These are phyloP conservation scores for Aspergillus japonicus DNA, from an alignment of 2,329 filamentous ascomycete species.

Conservation along the genomic window DNA sequence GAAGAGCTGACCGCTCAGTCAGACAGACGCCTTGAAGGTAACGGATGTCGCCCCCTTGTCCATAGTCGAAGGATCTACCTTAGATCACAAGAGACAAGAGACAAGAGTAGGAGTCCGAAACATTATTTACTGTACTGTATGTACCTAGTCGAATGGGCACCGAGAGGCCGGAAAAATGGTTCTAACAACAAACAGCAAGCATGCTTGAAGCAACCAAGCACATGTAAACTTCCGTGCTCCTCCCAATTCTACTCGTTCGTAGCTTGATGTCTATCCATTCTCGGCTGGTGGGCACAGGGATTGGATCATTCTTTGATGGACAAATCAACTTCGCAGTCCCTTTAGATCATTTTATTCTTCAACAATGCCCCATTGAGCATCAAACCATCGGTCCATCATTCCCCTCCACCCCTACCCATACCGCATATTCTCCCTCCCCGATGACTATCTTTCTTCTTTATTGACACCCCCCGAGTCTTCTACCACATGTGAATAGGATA, in stretches of 20 bases:
- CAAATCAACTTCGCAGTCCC: neutral
- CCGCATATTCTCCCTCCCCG: neutral
- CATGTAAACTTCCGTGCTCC: constrained; percentile 13
- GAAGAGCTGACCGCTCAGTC: neutral
- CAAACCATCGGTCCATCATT: neutral
- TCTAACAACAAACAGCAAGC: constrained; percentile 11
- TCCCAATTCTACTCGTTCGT: neutral
- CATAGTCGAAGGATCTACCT: constrained; percentile 6
- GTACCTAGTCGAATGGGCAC: constrained; percentile 6
- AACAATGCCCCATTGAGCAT: neutral
- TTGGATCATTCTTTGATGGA: neutral
- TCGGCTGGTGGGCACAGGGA: neutral
- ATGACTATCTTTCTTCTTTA: neutral
- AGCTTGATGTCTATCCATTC: neutral
- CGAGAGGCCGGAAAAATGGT: constrained; percentile 4
- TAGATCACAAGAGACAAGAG: constrained; percentile 3
- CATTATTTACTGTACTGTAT: too few relatives aligned
- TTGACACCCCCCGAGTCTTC: neutral
- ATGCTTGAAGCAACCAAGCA: neutral
- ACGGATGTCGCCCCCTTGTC: constrained; percentile 2
- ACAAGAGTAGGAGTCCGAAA: neutral
- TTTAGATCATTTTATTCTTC: neutral
- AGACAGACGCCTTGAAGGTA: neutral
- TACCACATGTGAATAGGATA: neutral
- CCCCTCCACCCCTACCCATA: neutral